Conservation (phyloP, 1,284 basidiomycete species). For the Psilocybe mexicana region DNA sequence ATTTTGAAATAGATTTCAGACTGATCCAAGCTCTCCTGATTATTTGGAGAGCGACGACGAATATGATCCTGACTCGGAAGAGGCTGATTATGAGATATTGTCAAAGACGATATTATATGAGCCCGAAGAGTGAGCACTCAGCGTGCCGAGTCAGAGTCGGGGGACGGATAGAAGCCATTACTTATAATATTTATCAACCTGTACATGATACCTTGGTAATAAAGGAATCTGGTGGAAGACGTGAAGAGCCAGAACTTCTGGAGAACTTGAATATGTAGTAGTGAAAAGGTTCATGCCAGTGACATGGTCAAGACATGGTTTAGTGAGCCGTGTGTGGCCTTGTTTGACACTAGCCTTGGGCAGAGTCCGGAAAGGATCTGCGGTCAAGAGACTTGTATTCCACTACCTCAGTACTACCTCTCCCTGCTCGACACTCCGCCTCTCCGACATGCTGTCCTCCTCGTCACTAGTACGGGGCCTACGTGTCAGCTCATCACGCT, state of each 20-base stretch:
- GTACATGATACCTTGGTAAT: background rate
- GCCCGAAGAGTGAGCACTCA: no score
- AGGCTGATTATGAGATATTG: conserved; percentile 60
- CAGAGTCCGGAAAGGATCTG: background rate
- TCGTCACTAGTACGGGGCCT: conserved; percentile 36
- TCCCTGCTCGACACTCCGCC: background rate
- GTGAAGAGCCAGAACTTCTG: no score
- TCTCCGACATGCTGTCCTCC: conserved; percentile 36
- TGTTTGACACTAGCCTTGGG: conserved; percentile 14
- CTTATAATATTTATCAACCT: no score
- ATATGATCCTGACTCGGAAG: conserved; percentile 26
- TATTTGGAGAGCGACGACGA: conserved; percentile 40
- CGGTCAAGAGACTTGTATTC: background rate
- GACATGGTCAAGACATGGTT: no score
- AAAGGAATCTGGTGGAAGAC: no score
- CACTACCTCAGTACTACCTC: conserved; percentile 2
- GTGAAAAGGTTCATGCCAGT: no score
- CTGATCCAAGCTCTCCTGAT: conserved; percentile 56
- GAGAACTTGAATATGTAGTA: no score
- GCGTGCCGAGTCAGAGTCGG: no score
- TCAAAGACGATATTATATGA: conserved; percentile 33
- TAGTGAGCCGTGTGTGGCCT: conserved; percentile 2
- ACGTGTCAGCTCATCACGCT: conserved; percentile 35
- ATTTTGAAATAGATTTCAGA: conserved; percentile 45
- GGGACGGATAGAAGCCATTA: no score